Percentiles rank a stretch among this genome's conserved stretches.
Conservation (phyloP, 2,329 filamentous ascomycete species). For the Dothideomycetes sp. region DNA sequence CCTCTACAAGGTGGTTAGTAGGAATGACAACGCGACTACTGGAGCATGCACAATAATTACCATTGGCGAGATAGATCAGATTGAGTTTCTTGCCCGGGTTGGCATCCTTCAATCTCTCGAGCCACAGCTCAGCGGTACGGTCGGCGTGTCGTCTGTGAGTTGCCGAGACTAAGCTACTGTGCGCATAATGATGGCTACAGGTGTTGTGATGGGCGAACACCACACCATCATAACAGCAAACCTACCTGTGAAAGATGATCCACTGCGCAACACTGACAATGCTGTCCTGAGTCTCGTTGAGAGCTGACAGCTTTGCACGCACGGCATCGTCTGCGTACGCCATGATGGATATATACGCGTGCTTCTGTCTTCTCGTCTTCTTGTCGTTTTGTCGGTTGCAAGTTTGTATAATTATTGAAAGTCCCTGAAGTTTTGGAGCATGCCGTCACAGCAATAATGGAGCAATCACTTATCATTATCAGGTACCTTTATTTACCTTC, state of each 20-base stretch:
- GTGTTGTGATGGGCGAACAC: background rate
- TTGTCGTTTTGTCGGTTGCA: too few species aligned
- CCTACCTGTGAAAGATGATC: slow-evolving; percentile 96
- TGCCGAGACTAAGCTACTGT: background rate
- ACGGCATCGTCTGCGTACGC: slow-evolving; percentile 94
- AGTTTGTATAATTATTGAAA: too few species aligned
- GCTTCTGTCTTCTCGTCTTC: too few species aligned
- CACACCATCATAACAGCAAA: background rate
- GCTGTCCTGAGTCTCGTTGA: slow-evolving; percentile 96
- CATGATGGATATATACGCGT: too few species aligned
- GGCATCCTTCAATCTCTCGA: slow-evolving; percentile 80
- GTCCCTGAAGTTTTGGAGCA: too few species aligned
- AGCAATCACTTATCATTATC: too few species aligned
- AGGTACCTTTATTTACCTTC: too few species aligned
- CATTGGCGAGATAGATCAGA: slow-evolving; percentile 89
- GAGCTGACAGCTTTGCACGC: slow-evolving; percentile 82
- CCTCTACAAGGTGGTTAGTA: slow-evolving; percentile 50
- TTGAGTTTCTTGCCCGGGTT: slow-evolving; percentile 80
- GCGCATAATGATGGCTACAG: background rate
- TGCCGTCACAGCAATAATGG: too few species aligned
- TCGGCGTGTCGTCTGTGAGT: slow-evolving; percentile 73
- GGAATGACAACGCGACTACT: background rate
- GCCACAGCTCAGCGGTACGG: slow-evolving; percentile 83
- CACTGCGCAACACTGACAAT: slow-evolving; percentile 95
- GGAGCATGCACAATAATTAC: slow-evolving; percentile 39